A percentile compares a stretch with the other conserved stretches of the same genome.
Conservation (phyloP, 1,284 basidiomycete genomes). For the Ganoderma lucidum region DNA sequence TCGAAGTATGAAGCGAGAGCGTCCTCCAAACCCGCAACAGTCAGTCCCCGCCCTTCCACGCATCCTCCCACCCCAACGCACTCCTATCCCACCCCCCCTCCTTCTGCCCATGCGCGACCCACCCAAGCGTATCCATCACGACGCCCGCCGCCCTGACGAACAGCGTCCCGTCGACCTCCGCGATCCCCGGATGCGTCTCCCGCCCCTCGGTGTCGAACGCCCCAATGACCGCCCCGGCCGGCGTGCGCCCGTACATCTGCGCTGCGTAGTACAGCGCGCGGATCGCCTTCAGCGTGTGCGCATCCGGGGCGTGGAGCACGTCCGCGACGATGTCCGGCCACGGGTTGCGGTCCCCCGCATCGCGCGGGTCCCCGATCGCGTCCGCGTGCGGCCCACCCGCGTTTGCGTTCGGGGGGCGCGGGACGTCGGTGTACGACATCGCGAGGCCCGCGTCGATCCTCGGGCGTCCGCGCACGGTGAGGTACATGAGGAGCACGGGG, state of each 20-base stretch:
- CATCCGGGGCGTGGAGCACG: conserved; percentile 62
- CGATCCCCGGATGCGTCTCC: conserved; percentile 55
- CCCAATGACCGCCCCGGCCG: conserved; percentile 54
- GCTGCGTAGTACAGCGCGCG: conserved; percentile 63
- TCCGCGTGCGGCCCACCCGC: conserved; percentile 34
- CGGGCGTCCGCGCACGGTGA: conserved; percentile 65
- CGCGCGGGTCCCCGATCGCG: conserved; percentile 47
- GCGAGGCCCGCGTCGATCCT: conserved; percentile 60
- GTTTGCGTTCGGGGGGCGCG: conserved; percentile 43
- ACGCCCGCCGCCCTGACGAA: conserved; percentile 72
- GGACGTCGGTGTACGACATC: conserved; percentile 59
- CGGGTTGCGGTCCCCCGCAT: conserved; percentile 54
- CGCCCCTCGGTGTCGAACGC: conserved; percentile 45
- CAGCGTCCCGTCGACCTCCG: conserved; percentile 64
- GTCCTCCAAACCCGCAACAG: background rate
- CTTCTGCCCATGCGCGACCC: conserved; percentile 59
- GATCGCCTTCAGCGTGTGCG: conserved; percentile 69
- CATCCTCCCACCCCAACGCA: conserved; percentile 73
- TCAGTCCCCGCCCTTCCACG: conserved; percentile 54
- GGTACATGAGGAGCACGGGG: conserved; percentile 51
- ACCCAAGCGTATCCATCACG: conserved; percentile 67
- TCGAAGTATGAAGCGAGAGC: background rate
- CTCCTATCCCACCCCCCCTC: conserved; percentile 66
- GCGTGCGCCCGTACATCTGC: conserved; percentile 55
- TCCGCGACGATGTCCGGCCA: conserved; percentile 67